phyloP scores from a whole-genome alignment of 2,329 filamentous ascomycete species.

The Fusarium tricinctum region DNA sequence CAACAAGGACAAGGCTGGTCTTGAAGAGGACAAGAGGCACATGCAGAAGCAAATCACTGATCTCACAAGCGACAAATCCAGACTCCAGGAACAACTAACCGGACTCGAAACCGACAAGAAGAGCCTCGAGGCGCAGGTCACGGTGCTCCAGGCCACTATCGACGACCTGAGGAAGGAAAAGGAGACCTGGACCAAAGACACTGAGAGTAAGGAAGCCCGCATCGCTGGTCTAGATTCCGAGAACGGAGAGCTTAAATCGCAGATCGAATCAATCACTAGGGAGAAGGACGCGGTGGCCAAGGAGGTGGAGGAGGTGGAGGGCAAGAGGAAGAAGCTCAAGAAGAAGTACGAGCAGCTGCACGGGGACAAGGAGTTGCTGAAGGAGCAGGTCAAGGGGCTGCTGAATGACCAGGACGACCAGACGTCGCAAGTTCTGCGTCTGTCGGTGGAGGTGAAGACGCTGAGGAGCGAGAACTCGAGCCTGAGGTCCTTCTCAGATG shows the following conservation, averaged over 20 bases:
- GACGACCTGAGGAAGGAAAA: slow-evolving; percentile 44
- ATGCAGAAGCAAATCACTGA: slow-evolving; percentile 39
- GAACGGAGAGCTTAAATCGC: slow-evolving; percentile 45
- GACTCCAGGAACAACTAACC: slow-evolving; percentile 39
- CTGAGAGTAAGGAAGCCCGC: slow-evolving; percentile 43
- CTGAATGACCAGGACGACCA: slow-evolving; percentile 46
- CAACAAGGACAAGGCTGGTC: slow-evolving; percentile 38
- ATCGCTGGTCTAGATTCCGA: slow-evolving; percentile 42
- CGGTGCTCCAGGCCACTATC: slow-evolving; percentile 41
- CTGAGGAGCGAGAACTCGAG: slow-evolving; percentile 46
- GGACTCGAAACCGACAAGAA: slow-evolving; percentile 45
- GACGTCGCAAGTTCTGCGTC: slow-evolving; percentile 42
- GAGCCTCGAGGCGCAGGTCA: slow-evolving; percentile 41
- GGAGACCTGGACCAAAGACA: slow-evolving; percentile 42
- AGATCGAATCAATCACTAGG: slow-evolving; percentile 44
- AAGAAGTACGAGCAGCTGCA: slow-evolving; percentile 43
- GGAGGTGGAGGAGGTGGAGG: slow-evolving; percentile 43
- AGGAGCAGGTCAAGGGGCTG: slow-evolving; percentile 39
- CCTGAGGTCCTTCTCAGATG: slow-evolving; percentile 39
- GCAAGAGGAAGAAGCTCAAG: slow-evolving; percentile 46
- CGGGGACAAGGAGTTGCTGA: slow-evolving; percentile 37
- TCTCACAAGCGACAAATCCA: slow-evolving; percentile 34
- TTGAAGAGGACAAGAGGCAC: slow-evolving; percentile 46
- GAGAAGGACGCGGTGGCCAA: slow-evolving; percentile 45
- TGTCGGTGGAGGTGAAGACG: slow-evolving; percentile 43